Evolutionary conservation across 1,139 yeast species (phyloP).

Genomic region (Ogataea hybrid): DNA sequence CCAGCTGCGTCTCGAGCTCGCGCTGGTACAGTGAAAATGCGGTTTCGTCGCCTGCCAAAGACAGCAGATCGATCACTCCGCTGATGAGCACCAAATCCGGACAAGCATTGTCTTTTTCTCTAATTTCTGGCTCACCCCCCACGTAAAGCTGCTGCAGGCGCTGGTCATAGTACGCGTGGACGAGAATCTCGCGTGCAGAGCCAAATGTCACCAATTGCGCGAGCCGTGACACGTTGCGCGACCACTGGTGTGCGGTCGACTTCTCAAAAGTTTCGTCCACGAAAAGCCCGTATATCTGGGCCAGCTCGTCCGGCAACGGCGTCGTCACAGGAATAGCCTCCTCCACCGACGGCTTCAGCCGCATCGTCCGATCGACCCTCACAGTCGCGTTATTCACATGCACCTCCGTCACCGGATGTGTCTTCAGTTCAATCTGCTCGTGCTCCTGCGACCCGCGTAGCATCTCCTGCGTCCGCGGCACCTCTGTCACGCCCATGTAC

Average conservation of each 20-base stretch:
- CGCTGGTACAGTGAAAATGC: constrained; percentile 25
- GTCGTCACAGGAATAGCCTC: too few species aligned
- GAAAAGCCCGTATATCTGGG: not conserved
- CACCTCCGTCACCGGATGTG: constrained; percentile 34
- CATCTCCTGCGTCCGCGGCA: constrained; percentile 34
- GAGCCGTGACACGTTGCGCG: constrained; percentile 28
- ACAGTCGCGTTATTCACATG: constrained; percentile 26
- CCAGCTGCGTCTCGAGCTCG: constrained; percentile 18
- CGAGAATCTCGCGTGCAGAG: constrained; percentile 58
- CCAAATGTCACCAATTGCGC: constrained; percentile 43
- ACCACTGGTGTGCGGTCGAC: constrained; percentile 11
- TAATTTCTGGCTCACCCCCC: not conserved
- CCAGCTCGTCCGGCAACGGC: not conserved
- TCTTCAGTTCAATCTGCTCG: constrained; percentile 38
- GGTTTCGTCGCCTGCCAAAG: constrained; percentile 19
- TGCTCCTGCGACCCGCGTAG: constrained; percentile 43
- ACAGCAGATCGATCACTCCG: constrained; percentile 60
- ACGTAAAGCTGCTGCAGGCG: not conserved
- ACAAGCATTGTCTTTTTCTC: constrained; percentile 1
- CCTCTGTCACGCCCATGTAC: constrained; percentile 23
- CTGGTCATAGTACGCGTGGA: constrained; percentile 44
- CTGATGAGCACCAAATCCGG: constrained; percentile 41
- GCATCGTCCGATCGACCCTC: constrained; percentile 13
- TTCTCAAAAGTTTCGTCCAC: not conserved
- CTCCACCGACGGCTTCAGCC: not conserved